These are phyloP conservation scores for Phyllosticta ampelicida DNA, from an alignment of 2,329 filamentous ascomycete species.

Conservation along the genomic window DNA sequence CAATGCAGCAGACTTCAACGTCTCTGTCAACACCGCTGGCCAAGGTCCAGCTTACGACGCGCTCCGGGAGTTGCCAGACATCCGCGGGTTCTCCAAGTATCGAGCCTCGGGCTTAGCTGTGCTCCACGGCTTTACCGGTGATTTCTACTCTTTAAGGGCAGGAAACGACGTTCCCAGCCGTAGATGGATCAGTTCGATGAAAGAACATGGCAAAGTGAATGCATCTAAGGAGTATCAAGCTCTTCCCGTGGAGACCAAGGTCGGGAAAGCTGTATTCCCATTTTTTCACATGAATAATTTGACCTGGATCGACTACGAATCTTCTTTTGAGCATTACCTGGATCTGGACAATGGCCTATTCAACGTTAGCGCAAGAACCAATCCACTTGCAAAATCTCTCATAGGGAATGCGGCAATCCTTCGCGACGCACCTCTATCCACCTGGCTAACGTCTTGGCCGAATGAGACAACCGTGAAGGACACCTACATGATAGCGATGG, in stretches of 20 bases:
- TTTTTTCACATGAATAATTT: slow-evolving; percentile 4
- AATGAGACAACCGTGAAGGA: neutral
- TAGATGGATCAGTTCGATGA: slow-evolving; percentile 1
- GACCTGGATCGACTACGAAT: slow-evolving; percentile 3
- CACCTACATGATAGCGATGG: slow-evolving; percentile 2
- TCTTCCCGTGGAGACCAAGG: neutral
- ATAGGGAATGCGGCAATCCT: neutral
- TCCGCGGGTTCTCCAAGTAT: slow-evolving; percentile 1
- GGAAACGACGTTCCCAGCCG: neutral
- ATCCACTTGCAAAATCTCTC: slow-evolving; percentile 1
- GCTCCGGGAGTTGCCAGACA: neutral
- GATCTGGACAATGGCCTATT: slow-evolving; percentile 2
- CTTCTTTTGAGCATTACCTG: neutral
- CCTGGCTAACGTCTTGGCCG: neutral
- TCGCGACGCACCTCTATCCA: neutral
- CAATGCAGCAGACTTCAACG: slow-evolving; percentile 1
- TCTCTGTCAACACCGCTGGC: neutral
- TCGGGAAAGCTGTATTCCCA: neutral
- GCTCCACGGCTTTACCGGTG: slow-evolving; percentile 1
- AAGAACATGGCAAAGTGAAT: neutral
- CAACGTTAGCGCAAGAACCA: slow-evolving; percentile 1
- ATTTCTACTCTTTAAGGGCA: slow-evolving; percentile 1
- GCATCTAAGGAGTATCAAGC: slow-evolving; percentile 2
- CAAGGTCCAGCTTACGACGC: neutral
- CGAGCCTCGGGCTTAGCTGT: slow-evolving; percentile 3